Evolutionary conservation across 192 early-diverging fungal species (phyloP).

Genomic region (Backusella westeae): DNA sequence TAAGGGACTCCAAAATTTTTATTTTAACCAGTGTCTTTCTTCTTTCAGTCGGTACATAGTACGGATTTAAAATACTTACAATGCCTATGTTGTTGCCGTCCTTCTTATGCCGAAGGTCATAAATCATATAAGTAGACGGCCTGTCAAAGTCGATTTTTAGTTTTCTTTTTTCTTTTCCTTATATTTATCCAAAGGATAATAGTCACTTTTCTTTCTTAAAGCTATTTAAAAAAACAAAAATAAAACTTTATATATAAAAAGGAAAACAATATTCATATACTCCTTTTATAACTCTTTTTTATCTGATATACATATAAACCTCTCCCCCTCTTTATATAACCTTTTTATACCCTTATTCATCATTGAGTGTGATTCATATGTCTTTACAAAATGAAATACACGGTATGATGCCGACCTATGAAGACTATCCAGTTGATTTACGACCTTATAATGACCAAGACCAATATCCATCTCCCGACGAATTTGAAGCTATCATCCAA

Average conservation of each 20-base stretch:
- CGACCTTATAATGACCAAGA: conserved; percentile 25
- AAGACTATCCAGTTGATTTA: conserved; percentile 2
- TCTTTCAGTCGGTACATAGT: background rate
- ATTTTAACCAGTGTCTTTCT: background rate
- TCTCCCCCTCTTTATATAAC: background rate
- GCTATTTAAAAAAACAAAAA: background rate
- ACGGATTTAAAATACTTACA: background rate
- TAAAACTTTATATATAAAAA: background rate
- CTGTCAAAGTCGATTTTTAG: background rate
- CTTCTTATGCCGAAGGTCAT: background rate
- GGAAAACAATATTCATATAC: background rate
- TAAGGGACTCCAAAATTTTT: background rate
- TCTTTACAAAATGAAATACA: conserved; percentile 6
- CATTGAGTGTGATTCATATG: background rate
- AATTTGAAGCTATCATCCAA: conserved; percentile 42
- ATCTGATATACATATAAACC: background rate
- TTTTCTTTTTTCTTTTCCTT: background rate
- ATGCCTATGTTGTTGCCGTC: background rate
- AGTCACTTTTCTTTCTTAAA: background rate
- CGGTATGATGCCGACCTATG: conserved; percentile 7
- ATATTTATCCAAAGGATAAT: background rate
- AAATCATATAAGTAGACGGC: background rate
- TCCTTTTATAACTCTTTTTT: background rate
- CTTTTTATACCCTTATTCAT: background rate
- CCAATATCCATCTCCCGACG: conserved; percentile 41